phyloP scores from a whole-genome alignment of 805 yeast genomes.

The Starmerella geochares region DNA sequence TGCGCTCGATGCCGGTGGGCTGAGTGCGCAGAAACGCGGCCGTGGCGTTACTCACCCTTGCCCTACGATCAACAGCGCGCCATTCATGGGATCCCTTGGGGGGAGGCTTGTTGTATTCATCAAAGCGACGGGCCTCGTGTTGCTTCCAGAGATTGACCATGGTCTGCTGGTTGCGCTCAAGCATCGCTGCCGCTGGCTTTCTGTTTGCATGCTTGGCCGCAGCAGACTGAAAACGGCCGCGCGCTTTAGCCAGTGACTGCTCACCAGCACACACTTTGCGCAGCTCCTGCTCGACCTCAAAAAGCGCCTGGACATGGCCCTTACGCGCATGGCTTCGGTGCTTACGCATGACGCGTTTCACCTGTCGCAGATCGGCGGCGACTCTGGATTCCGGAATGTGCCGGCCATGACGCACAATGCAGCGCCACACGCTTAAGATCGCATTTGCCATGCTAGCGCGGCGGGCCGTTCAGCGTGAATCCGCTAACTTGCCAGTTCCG shows the following conservation, averaged over 20 bases:
- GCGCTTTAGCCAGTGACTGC: not conserved
- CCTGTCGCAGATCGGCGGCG: not conserved
- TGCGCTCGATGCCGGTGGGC: not conserved
- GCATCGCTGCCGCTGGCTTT: not conserved
- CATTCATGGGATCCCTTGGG: not conserved
- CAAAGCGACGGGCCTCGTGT: slow-evolving; percentile 21
- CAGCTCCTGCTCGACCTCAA: slow-evolving; percentile 17
- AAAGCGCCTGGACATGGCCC: slow-evolving; percentile 8
- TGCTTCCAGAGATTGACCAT: slow-evolving; percentile 13
- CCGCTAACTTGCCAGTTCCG: not conserved
- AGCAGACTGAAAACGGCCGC: not conserved
- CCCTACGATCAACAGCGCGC: slow-evolving; percentile 10
- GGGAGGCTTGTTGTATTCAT: slow-evolving; percentile 22
- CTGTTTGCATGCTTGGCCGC: not conserved
- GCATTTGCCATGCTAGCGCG: not conserved
- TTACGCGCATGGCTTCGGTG: not conserved
- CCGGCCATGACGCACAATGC: slow-evolving; percentile 12
- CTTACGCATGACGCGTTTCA: not conserved
- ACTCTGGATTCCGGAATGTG: not conserved
- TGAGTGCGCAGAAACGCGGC: slow-evolving; percentile 5
- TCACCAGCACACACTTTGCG: slow-evolving; percentile 14
- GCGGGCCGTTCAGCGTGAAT: not conserved
- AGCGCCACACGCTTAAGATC: slow-evolving; percentile 8
- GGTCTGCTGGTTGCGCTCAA: slow-evolving; percentile 13
- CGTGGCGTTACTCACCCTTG: slow-evolving; percentile 5